A percentile compares a stretch with the other conserved stretches of the same genome.
Evolutionary conservation across 1,284 basidiomycete genomes (phyloP).

Genomic region (Tilletia horrida): DNA sequence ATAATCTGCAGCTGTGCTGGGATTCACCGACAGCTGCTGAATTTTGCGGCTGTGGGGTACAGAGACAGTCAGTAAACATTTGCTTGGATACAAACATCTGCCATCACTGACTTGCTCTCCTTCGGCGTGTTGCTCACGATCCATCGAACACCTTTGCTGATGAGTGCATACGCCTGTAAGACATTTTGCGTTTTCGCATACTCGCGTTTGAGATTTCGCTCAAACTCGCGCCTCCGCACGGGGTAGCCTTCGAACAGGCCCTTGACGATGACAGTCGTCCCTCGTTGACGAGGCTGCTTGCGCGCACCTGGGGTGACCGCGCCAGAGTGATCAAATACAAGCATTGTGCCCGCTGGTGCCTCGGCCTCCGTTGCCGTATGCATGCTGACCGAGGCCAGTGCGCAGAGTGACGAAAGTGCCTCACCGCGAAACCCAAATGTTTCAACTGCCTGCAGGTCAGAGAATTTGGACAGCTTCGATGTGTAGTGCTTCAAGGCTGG

Average conservation of each 20-base stretch:
- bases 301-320: not conserved
- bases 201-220: constrained; percentile 84
- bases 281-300: constrained; percentile 62
- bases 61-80: not conserved
- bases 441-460: constrained; percentile 69
- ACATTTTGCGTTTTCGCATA: constrained; percentile 78
- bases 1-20: constrained; percentile 59
- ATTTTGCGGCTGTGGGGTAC: constrained; percentile 60
- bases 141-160: constrained; percentile 67
- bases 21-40: constrained; percentile 71
- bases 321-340: constrained; percentile 26
- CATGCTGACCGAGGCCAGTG: constrained; percentile 64
- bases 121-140: constrained; percentile 71
- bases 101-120: constrained; percentile 64
- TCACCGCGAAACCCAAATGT: constrained; percentile 97
- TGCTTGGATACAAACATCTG: too few relatives aligned
- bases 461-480: constrained; percentile 77
- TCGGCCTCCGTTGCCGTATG: constrained; percentile 45
- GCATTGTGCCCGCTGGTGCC: constrained; percentile 48
- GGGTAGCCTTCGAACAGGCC: constrained; percentile 78
- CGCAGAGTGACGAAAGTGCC: constrained; percentile 87
- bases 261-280: constrained; percentile 76
- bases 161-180: constrained; percentile 83
- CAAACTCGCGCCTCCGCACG: constrained; percentile 86
- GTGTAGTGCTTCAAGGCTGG: constrained; percentile 87